These are phyloP conservation scores for Candida hungchunana DNA, from an alignment of 805 yeast genomes.

Conservation along the genomic window DNA sequence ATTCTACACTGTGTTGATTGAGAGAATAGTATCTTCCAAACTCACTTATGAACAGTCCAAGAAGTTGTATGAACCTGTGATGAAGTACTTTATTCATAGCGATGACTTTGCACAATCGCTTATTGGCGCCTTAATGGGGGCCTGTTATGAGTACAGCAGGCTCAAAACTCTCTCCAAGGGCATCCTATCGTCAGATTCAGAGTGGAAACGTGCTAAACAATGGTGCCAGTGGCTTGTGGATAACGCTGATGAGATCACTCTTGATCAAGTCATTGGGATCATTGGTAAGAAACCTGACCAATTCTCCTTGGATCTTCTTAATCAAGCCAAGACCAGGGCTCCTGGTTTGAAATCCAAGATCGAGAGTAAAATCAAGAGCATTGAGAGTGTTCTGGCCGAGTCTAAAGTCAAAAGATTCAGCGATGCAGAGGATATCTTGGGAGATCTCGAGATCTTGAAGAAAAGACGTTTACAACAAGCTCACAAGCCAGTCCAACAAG, in stretches of 20 bases:
- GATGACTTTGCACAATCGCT: slow-evolving; percentile 22
- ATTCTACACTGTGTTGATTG: slow-evolving; percentile 30
- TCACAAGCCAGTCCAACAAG: too few species aligned
- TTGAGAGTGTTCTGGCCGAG: slow-evolving; percentile 4
- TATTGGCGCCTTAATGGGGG: slow-evolving; percentile 13
- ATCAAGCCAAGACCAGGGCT: slow-evolving; percentile 4
- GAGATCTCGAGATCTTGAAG: slow-evolving; percentile 29
- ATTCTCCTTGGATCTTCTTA: slow-evolving; percentile 9
- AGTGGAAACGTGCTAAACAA: slow-evolving; percentile 6
- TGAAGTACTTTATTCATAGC: slow-evolving; percentile 17
- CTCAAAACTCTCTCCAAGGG: slow-evolving; percentile 3
- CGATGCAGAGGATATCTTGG: slow-evolving; percentile 23
- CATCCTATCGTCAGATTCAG: slow-evolving; percentile 4
- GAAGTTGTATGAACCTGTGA: slow-evolving; percentile 29
- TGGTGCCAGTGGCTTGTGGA: slow-evolving; percentile 20
- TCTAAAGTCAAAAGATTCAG: slow-evolving; percentile 5
- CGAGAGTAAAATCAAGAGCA: background rate
- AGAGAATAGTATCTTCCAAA: slow-evolving; percentile 32
- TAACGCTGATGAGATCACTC: slow-evolving; percentile 3
- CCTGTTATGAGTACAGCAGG: slow-evolving; percentile 15
- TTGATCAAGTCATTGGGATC: slow-evolving; percentile 11
- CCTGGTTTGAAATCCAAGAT: background rate
- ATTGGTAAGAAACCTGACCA: slow-evolving; percentile 15
- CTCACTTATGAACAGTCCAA: slow-evolving; percentile 24
- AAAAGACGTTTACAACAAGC: slow-evolving; percentile 20